Evolutionary conservation across 768 basidiomycete genomes (phyloP), one percentile per base, ranked within the genome.

Genomic region (Omphalotus guepiniiformis): DNA sequence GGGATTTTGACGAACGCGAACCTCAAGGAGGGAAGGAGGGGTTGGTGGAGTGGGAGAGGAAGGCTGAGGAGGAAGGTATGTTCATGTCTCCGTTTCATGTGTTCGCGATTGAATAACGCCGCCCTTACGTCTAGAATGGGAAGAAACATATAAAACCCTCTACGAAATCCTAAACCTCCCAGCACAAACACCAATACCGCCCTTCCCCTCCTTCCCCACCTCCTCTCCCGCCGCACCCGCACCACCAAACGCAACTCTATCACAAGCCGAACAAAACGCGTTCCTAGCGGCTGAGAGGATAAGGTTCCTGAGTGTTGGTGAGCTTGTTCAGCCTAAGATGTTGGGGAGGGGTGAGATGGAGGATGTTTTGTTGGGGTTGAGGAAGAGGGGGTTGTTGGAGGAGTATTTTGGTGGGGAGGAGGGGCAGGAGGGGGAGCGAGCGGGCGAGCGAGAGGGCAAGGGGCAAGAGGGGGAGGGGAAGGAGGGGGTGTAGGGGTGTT

Each of bases 1-100:
- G 95, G 6, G 93, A 99, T 59, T 55, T 85, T 12, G 95, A 97
- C 59, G 94, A 99, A 62, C 65, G 67, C 3, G 83, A 79, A 38
- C n/a, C n/a, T n/a, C n/a, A n/a, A n/a, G n/a, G n/a, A n/a, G n/a
- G n/a, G n/a, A 67, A 80, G 45, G 82, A 74, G 6, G 67, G 66
- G n/a, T 62, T 99, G 25, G 60, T 92, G 13, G 73, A 79, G 45
- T 88, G 74, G 50, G 95, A 97, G 65, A 66, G 65, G 35, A 72
- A 74, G 48, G 78, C 81, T 22, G 91, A 93, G 62, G 76, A 85
- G 48, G 78, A 83, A 59, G 86, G 91, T 88, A 54, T 45, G 78
- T 65, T 42, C 22, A 15, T 38, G 15, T 23, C 35, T 27, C 4
- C 26, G 21, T 30, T 29, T 19, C 13, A n/a, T 19, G 19, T 47